These are phyloP conservation scores for Alnus glutinosa DNA, from an alignment of 306 rosid species.

Conservation along the genomic window DNA sequence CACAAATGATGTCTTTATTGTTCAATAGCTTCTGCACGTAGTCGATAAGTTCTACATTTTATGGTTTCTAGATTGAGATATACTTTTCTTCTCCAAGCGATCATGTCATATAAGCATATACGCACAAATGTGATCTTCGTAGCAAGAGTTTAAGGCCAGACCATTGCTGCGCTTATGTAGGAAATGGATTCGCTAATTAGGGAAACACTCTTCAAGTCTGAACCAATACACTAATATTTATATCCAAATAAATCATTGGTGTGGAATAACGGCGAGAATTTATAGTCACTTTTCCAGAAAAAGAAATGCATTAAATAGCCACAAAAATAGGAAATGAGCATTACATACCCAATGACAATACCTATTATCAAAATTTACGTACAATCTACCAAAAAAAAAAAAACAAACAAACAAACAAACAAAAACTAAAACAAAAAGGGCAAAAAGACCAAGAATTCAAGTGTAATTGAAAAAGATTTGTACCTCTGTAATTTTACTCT, in stretches of 20 bases:
- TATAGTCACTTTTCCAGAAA: not conserved
- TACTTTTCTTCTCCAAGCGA: not conserved
- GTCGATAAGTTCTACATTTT: not conserved
- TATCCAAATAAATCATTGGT: not conserved
- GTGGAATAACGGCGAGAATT: too few species aligned
- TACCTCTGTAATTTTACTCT: constrained; percentile 67
- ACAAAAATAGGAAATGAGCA: too few species aligned
- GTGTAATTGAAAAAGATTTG: not conserved
- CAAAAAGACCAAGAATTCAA: not conserved
- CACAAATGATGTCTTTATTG: not conserved
- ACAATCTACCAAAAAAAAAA: too few species aligned
- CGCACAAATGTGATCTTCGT: not conserved
- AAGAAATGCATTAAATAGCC: too few species aligned
- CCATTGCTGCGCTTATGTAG: not conserved
- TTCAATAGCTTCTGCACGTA: not conserved
- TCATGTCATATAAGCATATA: not conserved
- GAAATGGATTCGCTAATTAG: too few species aligned
- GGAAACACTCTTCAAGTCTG: not conserved
- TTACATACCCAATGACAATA: too few species aligned
- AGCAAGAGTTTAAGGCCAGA: not conserved
- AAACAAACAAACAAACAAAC: too few species aligned
- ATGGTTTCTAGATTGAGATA: not conserved
- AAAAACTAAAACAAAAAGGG: too few species aligned
- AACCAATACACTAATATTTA: not conserved
- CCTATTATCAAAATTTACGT: not conserved